A percentile compares a stretch with the other conserved stretches of the same genome.
These are phyloP conservation scores for Candida sojae DNA, from an alignment of 1,139 yeast genomes.

Conservation along the genomic window DNA sequence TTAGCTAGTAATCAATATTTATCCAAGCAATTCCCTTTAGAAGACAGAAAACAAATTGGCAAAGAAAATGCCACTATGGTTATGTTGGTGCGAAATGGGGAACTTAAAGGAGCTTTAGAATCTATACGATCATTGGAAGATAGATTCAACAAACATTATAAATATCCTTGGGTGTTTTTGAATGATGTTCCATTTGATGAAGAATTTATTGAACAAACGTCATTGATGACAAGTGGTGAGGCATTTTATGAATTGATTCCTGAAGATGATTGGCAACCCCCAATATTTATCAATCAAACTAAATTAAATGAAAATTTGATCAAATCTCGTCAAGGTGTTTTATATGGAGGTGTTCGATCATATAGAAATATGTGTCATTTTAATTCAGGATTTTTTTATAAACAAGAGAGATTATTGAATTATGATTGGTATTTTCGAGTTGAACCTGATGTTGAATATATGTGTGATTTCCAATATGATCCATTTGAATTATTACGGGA, in stretches of 20 bases:
- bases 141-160: constrained; percentile 45
- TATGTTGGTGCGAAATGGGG: constrained; percentile 47
- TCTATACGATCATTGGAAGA: constrained; percentile 50
- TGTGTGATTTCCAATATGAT: constrained; percentile 52
- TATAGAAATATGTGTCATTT: constrained; percentile 53
- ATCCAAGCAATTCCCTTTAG: constrained; percentile 24
- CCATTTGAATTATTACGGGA: constrained; percentile 40
- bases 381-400: constrained; percentile 47
- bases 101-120: constrained; percentile 41
- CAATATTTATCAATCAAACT: constrained; percentile 34
- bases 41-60: constrained; percentile 40
- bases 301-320: constrained; percentile 27
- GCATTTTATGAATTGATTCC: constrained; percentile 53
- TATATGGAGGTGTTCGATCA: constrained; percentile 43
- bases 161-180: constrained; percentile 49
- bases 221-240: constrained; percentile 82
- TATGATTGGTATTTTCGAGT: constrained; percentile 50
- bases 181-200: constrained; percentile 45
- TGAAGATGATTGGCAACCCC: constrained; percentile 44
- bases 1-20: constrained; percentile 48
- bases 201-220: constrained; percentile 54
- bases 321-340: constrained; percentile 27
- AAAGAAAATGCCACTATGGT: constrained; percentile 53
- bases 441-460: constrained; percentile 48
- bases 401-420: constrained; percentile 38